A percentile compares a stretch with the other conserved stretches of the same genome.
phyloP scores from a whole-genome alignment of 2,329 filamentous ascomycete species.

The Colletotrichum cuscutae region DNA sequence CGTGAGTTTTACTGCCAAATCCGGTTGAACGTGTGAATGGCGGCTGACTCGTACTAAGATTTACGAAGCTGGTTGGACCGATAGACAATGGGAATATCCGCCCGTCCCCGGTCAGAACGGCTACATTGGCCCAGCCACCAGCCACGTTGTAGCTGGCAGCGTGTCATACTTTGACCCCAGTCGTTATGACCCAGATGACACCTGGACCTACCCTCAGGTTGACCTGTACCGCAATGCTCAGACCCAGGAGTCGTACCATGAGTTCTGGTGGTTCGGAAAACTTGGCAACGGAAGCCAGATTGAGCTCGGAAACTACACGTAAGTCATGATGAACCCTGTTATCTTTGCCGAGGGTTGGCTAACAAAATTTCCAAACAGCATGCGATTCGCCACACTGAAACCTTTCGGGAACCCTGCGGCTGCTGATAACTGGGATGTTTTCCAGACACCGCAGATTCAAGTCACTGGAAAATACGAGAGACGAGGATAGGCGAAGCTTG shows the following conservation, averaged over 20 bases:
- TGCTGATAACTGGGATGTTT: slow-evolving; percentile 54
- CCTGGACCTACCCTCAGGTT: slow-evolving; percentile 47
- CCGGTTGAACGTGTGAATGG: rapidly evolving
- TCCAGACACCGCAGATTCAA: slow-evolving; percentile 47
- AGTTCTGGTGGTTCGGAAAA: slow-evolving; percentile 35
- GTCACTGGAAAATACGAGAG: slow-evolving; percentile 38
- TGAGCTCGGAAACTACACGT: slow-evolving; percentile 31
- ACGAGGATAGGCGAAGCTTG: neutral
- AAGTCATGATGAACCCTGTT: neutral
- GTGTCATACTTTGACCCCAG: slow-evolving; percentile 43
- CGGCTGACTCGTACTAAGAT: slow-evolving; percentile 40
- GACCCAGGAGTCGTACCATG: slow-evolving; percentile 1
- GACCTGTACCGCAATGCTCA: slow-evolving; percentile 40
- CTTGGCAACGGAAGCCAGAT: slow-evolving; percentile 31
- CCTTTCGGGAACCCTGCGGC: slow-evolving; percentile 53
- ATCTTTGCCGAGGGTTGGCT: neutral
- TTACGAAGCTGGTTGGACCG: slow-evolving; percentile 50
- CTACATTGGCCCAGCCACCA: slow-evolving; percentile 53
- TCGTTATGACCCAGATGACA: slow-evolving; percentile 49
- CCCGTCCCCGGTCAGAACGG: slow-evolving; percentile 48
- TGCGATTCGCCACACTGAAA: slow-evolving; percentile 53
- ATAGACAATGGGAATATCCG: slow-evolving; percentile 54
- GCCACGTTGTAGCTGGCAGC: slow-evolving; percentile 43
- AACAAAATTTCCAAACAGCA: slow-evolving; percentile 13
- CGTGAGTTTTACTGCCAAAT: neutral